Percentiles rank a stretch among this genome's conserved stretches.
Conservation (phyloP, 2,329 filamentous ascomycete species). For the Zymoseptoria passerinii region DNA sequence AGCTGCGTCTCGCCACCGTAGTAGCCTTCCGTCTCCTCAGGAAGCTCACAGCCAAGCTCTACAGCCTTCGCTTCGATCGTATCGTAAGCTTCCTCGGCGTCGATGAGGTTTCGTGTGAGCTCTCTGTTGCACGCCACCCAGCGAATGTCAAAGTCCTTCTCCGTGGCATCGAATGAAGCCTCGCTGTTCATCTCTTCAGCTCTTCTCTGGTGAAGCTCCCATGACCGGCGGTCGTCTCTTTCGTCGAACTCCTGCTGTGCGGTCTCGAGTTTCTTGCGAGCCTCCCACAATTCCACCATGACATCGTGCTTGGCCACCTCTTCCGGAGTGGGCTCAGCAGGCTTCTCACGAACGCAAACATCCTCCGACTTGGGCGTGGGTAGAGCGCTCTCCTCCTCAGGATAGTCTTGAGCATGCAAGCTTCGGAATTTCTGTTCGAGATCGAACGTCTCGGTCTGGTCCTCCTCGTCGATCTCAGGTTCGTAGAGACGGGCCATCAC, state of each 20-base stretch:
- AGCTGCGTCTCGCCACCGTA: not conserved
- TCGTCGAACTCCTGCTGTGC: not conserved
- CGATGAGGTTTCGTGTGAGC: slow-evolving; percentile 5
- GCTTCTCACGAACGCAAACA: too few relatives aligned
- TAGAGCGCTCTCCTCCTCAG: too few relatives aligned
- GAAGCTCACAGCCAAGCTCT: not conserved
- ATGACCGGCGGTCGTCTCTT: too few relatives aligned
- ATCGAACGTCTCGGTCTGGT: not conserved
- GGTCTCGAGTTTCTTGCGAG: not conserved
- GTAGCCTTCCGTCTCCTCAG: not conserved
- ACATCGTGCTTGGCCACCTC: too few relatives aligned
- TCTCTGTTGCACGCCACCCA: slow-evolving; percentile 5
- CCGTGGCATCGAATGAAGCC: not conserved
- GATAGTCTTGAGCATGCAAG: too few relatives aligned
- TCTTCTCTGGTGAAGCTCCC: too few relatives aligned
- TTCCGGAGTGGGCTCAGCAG: too few relatives aligned
- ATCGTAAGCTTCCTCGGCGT: slow-evolving; percentile 3
- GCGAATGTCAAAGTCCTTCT: slow-evolving; percentile 8
- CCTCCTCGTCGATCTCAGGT: not conserved
- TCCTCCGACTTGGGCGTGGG: too few relatives aligned
- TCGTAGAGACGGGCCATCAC: not conserved
- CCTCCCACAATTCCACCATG: not conserved
- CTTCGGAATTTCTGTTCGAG: slow-evolving; percentile 4
- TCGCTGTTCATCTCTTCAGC: not conserved
- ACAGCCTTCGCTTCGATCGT: not conserved